A percentile compares a stretch with the other conserved stretches of the same genome.
These are phyloP conservation scores for Tulasnella sp. DNA, from an alignment of 768 basidiomycete genomes.

Conservation along the genomic window DNA sequence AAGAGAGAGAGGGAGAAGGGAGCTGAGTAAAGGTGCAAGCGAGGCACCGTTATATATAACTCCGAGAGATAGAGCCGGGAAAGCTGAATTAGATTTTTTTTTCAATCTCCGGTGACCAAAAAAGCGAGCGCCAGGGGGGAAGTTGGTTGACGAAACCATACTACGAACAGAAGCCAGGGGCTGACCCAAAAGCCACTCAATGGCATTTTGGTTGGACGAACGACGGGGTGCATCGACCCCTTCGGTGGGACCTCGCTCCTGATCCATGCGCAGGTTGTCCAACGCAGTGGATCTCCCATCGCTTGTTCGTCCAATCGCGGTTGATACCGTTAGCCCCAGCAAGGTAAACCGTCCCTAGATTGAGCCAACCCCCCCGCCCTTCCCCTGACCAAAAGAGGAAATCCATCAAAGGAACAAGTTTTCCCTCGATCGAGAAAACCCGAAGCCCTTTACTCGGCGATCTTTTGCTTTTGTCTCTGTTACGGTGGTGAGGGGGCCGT, in stretches of 20 bases:
- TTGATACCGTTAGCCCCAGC: background rate
- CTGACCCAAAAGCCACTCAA: background rate
- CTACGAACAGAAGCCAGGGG: background rate
- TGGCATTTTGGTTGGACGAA: too few species aligned
- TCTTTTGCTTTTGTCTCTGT: background rate
- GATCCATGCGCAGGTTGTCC: background rate
- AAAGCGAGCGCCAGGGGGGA: background rate
- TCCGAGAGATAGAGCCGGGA: background rate
- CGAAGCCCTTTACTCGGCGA: background rate
- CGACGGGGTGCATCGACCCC: background rate
- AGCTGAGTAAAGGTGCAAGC: background rate
- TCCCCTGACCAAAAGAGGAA: background rate
- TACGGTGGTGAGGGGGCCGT: background rate
- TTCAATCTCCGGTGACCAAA: background rate
- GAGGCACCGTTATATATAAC: background rate
- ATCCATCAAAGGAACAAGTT: background rate
- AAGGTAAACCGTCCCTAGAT: background rate
- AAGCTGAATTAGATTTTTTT: background rate
- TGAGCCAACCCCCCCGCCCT: background rate
- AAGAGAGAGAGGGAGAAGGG: background rate
- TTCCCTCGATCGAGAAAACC: background rate
- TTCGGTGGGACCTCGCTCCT: background rate
- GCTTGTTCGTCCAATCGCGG: background rate
- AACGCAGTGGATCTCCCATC: background rate
- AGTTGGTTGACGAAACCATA: background rate